phyloP scores from a whole-genome alignment of 768 basidiomycete genomes.

The Mycena maculata region DNA sequence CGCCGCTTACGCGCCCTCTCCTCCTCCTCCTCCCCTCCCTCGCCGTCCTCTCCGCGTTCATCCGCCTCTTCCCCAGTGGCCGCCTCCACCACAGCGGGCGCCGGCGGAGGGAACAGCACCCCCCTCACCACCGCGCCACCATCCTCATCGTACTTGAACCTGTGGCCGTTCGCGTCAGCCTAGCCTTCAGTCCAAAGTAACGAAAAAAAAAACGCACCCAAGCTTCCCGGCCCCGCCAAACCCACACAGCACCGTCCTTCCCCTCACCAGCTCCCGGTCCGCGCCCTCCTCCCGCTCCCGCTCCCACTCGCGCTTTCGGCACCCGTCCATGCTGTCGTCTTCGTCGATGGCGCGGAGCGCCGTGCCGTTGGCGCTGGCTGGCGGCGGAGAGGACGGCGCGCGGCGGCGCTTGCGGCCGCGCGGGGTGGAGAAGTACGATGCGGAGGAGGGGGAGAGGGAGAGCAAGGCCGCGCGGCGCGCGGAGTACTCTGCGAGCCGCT shows the following conservation, averaged over 20 bases:
- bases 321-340: slow-evolving; percentile 51
- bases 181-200: neutral
- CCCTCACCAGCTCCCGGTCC: slow-evolving; percentile 55
- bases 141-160: slow-evolving; percentile 68
- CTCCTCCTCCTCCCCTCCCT: neutral
- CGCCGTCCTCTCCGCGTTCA: neutral
- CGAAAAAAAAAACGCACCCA: slow-evolving; percentile 52
- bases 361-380: neutral
- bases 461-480: slow-evolving; percentile 63
- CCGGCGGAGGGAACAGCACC: neutral
- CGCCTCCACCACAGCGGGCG: too few relatives aligned
- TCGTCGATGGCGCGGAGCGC: too few relatives aligned
- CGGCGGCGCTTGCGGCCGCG: neutral
- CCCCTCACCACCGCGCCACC: neutral
- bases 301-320: slow-evolving; percentile 55
- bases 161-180: slow-evolving; percentile 36
- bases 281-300: slow-evolving; percentile 51
- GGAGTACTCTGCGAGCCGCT: slow-evolving; percentile 75
- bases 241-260: slow-evolving; percentile 63
- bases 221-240: slow-evolving; percentile 47
- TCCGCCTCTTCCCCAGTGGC: neutral
- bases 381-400: neutral
- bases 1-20: slow-evolving; percentile 29
- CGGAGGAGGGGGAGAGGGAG: slow-evolving; percentile 25
- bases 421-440: slow-evolving; percentile 43